These are phyloP conservation scores for Coemansia sp. DNA, from an alignment of 192 early-diverging fungal species.

Conservation along the genomic window DNA sequence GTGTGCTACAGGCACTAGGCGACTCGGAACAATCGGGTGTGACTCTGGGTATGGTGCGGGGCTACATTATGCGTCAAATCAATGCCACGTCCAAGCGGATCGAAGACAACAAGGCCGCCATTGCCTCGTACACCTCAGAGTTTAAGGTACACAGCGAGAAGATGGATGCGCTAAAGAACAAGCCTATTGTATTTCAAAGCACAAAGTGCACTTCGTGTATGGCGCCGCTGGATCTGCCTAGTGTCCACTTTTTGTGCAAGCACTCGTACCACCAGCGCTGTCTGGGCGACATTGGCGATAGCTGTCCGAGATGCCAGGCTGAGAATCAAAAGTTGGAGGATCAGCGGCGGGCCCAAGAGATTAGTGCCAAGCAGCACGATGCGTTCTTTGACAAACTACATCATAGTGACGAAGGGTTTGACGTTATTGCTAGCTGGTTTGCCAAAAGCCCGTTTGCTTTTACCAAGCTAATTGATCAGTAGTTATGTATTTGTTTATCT, in stretches of 20 bases:
- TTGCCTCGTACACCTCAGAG: conserved; percentile 77
- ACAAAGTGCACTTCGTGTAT: conserved; percentile 73
- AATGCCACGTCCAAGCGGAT: conserved; percentile 68
- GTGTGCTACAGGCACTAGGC: conserved; percentile 83
- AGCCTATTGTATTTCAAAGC: conserved; percentile 73
- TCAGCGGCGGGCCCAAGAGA: conserved; percentile 74
- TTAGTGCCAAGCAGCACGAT: conserved; percentile 73
- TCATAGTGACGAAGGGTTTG: conserved; percentile 76
- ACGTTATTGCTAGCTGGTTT: conserved; percentile 86
- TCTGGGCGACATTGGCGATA: conserved; percentile 55
- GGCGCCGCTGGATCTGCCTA: conserved; percentile 81
- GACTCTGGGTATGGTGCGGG: conserved; percentile 82
- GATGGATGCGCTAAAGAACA: conserved; percentile 79
- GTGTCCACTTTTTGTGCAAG: conserved; percentile 90
- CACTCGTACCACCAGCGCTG: conserved; percentile 93
- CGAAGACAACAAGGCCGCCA: conserved; percentile 67
- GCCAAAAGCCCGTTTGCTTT: conserved; percentile 77
- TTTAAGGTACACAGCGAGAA: conserved; percentile 71
- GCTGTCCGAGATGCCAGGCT: conserved; percentile 78
- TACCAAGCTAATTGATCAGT: conserved; percentile 45
- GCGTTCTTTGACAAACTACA: conserved; percentile 79
- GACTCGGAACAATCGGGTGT: conserved; percentile 64
- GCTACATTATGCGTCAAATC: conserved; percentile 79
- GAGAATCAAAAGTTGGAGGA: conserved; percentile 84
- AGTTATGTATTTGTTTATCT: neutral